Evolutionary conservation across 139 green algal genomes (phyloP).

Genomic region (Tetraselmis chui): DNA sequence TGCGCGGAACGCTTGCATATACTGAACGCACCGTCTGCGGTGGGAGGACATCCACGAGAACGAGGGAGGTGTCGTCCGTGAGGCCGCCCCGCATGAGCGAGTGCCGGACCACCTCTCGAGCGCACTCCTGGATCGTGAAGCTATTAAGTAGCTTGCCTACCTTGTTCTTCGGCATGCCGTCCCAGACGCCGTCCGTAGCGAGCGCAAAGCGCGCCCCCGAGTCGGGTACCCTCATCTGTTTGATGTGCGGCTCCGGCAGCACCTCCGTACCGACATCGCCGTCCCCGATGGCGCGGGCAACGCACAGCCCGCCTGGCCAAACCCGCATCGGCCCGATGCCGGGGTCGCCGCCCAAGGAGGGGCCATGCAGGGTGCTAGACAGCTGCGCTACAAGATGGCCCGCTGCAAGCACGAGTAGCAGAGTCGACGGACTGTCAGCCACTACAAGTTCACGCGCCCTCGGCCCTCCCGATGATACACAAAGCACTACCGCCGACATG

Average conservation of each 20-base stretch:
- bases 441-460: no score
- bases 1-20: no score
- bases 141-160: neutral
- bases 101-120: neutral
- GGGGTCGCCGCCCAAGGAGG: neutral
- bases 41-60: neutral
- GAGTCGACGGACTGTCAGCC: no score
- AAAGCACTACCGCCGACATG: no score
- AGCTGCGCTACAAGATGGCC: neutral
- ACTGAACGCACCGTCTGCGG: neutral
- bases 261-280: neutral
- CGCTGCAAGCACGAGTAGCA: neutral
- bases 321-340: neutral
- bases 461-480: no score
- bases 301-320: neutral
- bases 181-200: neutral
- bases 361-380: neutral
- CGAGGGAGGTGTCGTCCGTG: neutral
- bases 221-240: neutral
- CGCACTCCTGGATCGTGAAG: neutral
- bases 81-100: neutral
- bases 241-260: neutral
- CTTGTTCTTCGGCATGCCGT: neutral
- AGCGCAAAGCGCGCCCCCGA: neutral
- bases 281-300: neutral